Evolutionary conservation across 805 yeast species (phyloP), one percentile per base, ranked within the genome.

Genomic region (Yueomyces sp.): DNA sequence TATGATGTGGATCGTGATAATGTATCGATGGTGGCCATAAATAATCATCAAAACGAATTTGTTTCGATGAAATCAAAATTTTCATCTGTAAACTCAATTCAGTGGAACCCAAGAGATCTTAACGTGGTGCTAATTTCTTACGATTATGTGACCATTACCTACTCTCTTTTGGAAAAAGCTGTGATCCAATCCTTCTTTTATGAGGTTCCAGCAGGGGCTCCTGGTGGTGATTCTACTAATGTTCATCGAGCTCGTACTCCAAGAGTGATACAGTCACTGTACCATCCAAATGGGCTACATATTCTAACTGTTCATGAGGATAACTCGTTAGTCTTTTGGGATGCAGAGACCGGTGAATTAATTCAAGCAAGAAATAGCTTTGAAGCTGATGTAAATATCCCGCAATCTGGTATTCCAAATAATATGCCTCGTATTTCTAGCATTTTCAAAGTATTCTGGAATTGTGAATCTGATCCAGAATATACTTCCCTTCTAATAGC

Each of bases 201-300:
- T 57, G 77, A 71, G 48, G 56, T 85, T 6, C 76, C 81, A 0
- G 70, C 79, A 37, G 81, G 77, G 6, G 80, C 85, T 0, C 79
- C 81, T 12, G 94, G 94, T 5, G 87, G 85, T 12, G 80, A 76
- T 39, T 68, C 67, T 34, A 44, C 56, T 1, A 36, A 49, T 4
- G 48, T 59, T 3, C 51, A 54, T 26, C 53, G 60, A 2, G 38
- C 54, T 0, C 56, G 79, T 42, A 52, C 47, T n/a, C 79, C 79
- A 2, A 58, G 55, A 27, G 52, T 70, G 0, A 45, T 64, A 1
- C 64, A 78, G 41, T 79, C 95, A 0, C 67, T 76, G 33, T 92
- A 85, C 76, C 96, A 90, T 60, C 98, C 99, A 2, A 86, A 86
- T 56, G 96, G 97, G 0, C 71, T 87, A 39, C 94, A 88, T 56